Conservation (phyloP, 192 early-diverging fungal genomes). For the Coemansia sp. region DNA sequence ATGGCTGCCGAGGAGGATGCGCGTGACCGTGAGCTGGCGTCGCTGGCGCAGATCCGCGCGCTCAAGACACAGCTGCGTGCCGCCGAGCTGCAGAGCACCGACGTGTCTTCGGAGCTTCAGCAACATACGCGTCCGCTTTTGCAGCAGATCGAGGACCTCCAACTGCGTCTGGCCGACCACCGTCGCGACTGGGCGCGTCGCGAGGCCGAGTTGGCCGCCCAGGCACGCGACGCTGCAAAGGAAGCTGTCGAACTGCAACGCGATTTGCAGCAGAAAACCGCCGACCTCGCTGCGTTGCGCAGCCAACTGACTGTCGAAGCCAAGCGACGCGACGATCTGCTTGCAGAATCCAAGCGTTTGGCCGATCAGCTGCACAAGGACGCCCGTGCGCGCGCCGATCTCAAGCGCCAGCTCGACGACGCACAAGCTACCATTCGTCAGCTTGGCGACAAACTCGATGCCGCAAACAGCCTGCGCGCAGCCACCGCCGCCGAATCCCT, state of each 20-base stretch:
- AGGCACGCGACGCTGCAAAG: conserved; percentile 19
- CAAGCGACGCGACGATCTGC: conserved; percentile 12
- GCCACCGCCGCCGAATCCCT: not conserved
- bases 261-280: conserved; percentile 14
- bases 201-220: conserved; percentile 26
- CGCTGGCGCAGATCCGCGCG: conserved; percentile 34
- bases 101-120: conserved; percentile 35
- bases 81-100: conserved; percentile 31
- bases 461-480: conserved; percentile 13
- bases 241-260: conserved; percentile 12
- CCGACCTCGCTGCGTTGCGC: conserved; percentile 5
- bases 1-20: conserved; percentile 42
- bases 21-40: conserved; percentile 37
- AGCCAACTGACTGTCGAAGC: conserved; percentile 9
- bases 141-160: conserved; percentile 53
- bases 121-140: conserved; percentile 50
- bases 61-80: conserved; percentile 44
- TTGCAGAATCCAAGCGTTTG: conserved; percentile 48
- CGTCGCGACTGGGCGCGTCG: conserved; percentile 32
- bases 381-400: conserved; percentile 35
- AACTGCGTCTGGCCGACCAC: conserved; percentile 33
- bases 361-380: conserved; percentile 65
- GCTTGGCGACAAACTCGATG: conserved; percentile 24
- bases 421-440: conserved; percentile 23
- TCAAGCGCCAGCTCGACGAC: conserved; percentile 48